Evolutionary conservation across 768 basidiomycete species (phyloP), one percentile per base, ranked within the genome.

Genomic region (Sporobolomyces pararoseus): DNA sequence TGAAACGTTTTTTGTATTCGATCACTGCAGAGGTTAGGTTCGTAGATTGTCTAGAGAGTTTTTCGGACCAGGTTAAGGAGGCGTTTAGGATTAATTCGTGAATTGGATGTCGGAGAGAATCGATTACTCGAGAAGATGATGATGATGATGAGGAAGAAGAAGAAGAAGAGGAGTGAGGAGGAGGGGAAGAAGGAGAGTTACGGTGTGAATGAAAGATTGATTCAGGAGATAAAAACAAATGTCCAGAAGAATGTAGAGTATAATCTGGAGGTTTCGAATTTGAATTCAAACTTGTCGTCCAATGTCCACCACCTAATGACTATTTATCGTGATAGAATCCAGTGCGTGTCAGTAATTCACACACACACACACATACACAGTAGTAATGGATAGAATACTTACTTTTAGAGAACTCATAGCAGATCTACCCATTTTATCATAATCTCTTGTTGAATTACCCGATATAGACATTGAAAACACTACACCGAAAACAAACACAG

Each of bases 31-130:
- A 84, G 46, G 81, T 81, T 34, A 98, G 82, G 1, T 89, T 88
- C 75, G 84, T 85, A 79, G 90, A 92, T 81, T 98, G 96, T 54
- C 83, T 82, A 4, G 81, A 82, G 29, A 98, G 79, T 75, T 88
- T 84, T 34, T 81, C 79, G 37, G 85, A 83, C 79, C 87, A 97
- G 64, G 83, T 82, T n/a, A 77, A 78, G 77, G 91, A 90, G 1
- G 92, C 95, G 4, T 91, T 86, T 7, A 84, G 84, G 84, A 98
- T 89, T 70, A 97, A 85, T 53, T 81, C 83, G 3, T 90, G 83
- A 70, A 98, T 96, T 6, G 95, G 94, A 78, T 99, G 91, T 25
- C 65, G 72, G 46, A 73, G 47, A n/a, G n/a, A n/a, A n/a, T n/a
- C n/a, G n/a, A n/a, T n/a, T n/a, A n/a, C n/a, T n/a, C n/a, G n/a